phyloP scores from a whole-genome alignment of 2,329 filamentous ascomycete species.

The Parastagonospora avenae region DNA sequence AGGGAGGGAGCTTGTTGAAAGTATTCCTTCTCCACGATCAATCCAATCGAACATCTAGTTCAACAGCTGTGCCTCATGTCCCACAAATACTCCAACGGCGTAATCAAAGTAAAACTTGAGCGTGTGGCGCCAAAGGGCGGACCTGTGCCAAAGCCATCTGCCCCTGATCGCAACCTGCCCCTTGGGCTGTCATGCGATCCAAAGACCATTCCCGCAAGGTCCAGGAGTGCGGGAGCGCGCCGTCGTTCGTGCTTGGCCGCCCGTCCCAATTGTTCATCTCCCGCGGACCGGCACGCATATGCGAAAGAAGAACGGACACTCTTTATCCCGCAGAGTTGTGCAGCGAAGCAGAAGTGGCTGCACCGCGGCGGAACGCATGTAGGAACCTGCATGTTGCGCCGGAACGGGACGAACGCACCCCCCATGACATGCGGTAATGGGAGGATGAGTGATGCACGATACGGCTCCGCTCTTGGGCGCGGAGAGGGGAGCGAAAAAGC shows the following conservation, averaged over 20 bases:
- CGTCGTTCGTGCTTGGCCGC: slow-evolving; percentile 22
- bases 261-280: slow-evolving; percentile 26
- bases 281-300: slow-evolving; percentile 13
- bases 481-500: slow-evolving; percentile 37
- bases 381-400: slow-evolving; percentile 13
- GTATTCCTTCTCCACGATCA: no score
- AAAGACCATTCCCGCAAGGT: slow-evolving; percentile 13
- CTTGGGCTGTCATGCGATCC: slow-evolving; percentile 27
- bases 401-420: slow-evolving; percentile 11
- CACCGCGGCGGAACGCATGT: slow-evolving; percentile 1
- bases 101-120: not conserved
- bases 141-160: not conserved
- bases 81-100: not conserved
- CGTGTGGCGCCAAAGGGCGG: not conserved
- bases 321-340: not conserved
- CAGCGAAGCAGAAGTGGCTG: not conserved
- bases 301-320: slow-evolving; percentile 9
- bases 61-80: no score
- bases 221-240: slow-evolving; percentile 37
- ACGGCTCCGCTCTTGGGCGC: slow-evolving; percentile 1
- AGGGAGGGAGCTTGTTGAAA: no score
- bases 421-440: not conserved
- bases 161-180: slow-evolving; percentile 20
- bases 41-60: no score
- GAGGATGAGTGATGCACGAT: slow-evolving; percentile 1